These are phyloP conservation scores for Corynascus novoguineensis DNA, from an alignment of 495 filamentous ascomycete genomes.

Conservation along the genomic window DNA sequence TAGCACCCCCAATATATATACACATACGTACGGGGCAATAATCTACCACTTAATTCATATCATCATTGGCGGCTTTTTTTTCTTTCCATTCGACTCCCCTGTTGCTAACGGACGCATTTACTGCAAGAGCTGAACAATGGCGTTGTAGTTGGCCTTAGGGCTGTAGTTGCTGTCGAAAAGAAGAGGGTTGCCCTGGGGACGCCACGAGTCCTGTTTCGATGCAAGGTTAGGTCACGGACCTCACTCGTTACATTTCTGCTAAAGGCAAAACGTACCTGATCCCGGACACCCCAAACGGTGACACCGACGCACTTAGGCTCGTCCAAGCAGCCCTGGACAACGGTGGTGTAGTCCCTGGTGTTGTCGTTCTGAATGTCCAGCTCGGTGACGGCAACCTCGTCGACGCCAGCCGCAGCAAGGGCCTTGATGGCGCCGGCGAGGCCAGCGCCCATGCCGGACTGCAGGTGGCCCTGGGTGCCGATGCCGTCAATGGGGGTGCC, in stretches of 20 bases:
- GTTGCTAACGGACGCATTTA: constrained; percentile 17
- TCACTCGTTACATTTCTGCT: not conserved
- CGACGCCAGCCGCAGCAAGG: constrained; percentile 47
- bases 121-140: constrained; percentile 46
- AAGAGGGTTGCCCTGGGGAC: constrained; percentile 52
- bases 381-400: constrained; percentile 59
- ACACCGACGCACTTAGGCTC: constrained; percentile 65
- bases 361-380: constrained; percentile 58
- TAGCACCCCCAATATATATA: too few relatives aligned
- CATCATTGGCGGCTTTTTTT: too few relatives aligned
- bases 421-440: constrained; percentile 50
- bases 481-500: constrained; percentile 73
- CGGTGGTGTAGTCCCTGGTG: constrained; percentile 55
- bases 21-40: too few relatives aligned
- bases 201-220: constrained; percentile 56
- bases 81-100: not conserved
- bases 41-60: too few relatives aligned
- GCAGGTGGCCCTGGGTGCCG: constrained; percentile 59
- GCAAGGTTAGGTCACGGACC: not conserved
- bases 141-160: constrained; percentile 60
- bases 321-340: constrained; percentile 59
- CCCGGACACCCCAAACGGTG: constrained; percentile 71
- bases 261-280: constrained; percentile 43
- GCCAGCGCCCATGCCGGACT: constrained; percentile 40
- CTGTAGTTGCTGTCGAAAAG: constrained; percentile 60